Evolutionary conservation across 495 filamentous ascomycete genomes (phyloP), one percentile per base, ranked within the genome.

Genomic region (Glutinoglossum americanum): DNA sequence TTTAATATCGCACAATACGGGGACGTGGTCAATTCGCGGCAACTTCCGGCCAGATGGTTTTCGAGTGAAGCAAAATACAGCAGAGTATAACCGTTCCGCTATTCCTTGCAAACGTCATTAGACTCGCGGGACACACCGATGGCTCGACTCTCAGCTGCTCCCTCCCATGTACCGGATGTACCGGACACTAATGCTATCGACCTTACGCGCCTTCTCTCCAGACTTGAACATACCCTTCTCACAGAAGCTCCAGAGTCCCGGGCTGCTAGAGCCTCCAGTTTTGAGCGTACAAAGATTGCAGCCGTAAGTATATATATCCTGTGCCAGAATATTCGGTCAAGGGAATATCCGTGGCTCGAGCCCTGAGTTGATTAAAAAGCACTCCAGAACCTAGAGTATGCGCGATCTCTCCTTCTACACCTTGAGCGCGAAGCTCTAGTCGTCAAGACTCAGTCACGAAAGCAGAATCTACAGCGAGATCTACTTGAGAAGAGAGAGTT

Each of bases 381-480:
- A 10, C 21, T 57, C 21, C 56, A 89, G 80, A 95, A 92, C 64
- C 70, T 95, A 61, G 82, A 85, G 65, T 81, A 87, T 65, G 89
- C 89, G 9, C 81, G 81, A 54, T 76, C 77, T 1, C 77, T 87
- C 51, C 83, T 94, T 47, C 74, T 82, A 32, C 77, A 75, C 56
- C 76, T 94, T 25, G 88, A 95, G 65, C 85, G 87, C 59, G 80
- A 82, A 47, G 77, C 81, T 32, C 70, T 79, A 5, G 64, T 71
- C 47, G 68, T 87, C 60, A 86, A 86, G 67, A 73, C 79, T 21
- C 74, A 76, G 55, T 70, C 79, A 39, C 78, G 77, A 56, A 80
- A 82, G 47, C 77, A 86, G 59, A 78, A 80, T 54, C 68, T 78
- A 13, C 84, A 90, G 64, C 67, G 73, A 1, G 81, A 85, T 51